Evolutionary conservation across 2,329 filamentous ascomycete species (phyloP), one percentile per base, ranked within the genome.

Genomic region (Plectosphaerella cucumerina): DNA sequence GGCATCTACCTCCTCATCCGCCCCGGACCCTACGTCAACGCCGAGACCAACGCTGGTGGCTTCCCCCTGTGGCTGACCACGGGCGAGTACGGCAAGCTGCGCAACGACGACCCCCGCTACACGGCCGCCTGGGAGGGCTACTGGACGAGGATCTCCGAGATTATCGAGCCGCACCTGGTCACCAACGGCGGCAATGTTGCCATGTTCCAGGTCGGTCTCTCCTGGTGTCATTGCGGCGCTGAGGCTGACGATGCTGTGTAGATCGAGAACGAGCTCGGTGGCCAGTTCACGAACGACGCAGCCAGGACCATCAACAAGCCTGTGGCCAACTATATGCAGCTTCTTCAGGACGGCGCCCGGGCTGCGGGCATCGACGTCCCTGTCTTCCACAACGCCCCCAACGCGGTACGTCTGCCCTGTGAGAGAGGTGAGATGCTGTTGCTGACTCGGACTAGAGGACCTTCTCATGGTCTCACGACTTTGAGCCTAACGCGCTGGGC

Each of bases 41-140:
- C 82, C 1, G 84, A 86, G 60, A 73, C 80, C 3, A 84, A 78
- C 54, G 81, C 77, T 1, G 83, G 84, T 31, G 83, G 83, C 0
- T 81, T 84, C 51, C 80, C 83, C 0, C 66, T 82, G 1, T 86
- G 82, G 81, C 62, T 82, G 6, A 85, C 81, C 0, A 84, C 82
- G 1, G 82, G 81, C 42, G 80, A 70, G 22, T 81, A 81, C 47
- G 81, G 81, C 3, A 59, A 62, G 18, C 64, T 82, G 15, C 68
- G 81, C 31, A 70, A 81, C 50, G 74, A 82, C 39, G 73, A 84
- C 53, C 61, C 72, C 5, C 68, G 72, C 44, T 82, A 76, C 60
- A 78, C 74, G 2, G 65, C 70, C 12, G 79, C 80, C 1, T 78
- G 78, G 74, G 73, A 69, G 4, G 77, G 77, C 2, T 84, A 80